A percentile compares a stretch with the other conserved stretches of the same genome.
Evolutionary conservation across 2,329 filamentous ascomycete species (phyloP).

Genomic region (Lomentospora prolificans): DNA sequence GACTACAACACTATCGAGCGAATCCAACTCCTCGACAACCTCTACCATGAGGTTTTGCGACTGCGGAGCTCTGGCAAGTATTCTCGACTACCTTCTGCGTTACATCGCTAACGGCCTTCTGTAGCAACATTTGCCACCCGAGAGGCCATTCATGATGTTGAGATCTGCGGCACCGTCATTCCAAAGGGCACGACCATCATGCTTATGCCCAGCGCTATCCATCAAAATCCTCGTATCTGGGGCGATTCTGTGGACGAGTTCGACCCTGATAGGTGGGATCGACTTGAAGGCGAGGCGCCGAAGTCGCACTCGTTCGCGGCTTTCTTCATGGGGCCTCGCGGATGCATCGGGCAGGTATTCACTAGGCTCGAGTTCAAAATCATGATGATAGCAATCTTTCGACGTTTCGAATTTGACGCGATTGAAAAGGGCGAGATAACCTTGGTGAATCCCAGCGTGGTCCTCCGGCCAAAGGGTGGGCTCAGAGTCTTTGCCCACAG

Average conservation of each 20-base stretch:
- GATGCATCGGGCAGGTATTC: constrained; percentile 27
- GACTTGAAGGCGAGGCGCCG: constrained; percentile 14
- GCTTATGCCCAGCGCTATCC: constrained; percentile 25
- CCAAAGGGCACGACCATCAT: constrained; percentile 26
- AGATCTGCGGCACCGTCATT: constrained; percentile 22
- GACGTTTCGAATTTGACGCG: constrained; percentile 20
- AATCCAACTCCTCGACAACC: constrained; percentile 28
- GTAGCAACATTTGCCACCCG: constrained; percentile 22
- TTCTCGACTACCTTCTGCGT: neutral
- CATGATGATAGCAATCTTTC: constrained; percentile 22
- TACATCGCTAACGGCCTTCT: constrained; percentile 9
- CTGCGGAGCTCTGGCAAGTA: constrained; percentile 24
- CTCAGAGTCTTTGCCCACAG: constrained; percentile 5
- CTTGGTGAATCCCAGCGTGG: constrained; percentile 17
- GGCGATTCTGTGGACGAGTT: constrained; percentile 23
- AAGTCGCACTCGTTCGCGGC: constrained; percentile 23
- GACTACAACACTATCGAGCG: constrained; percentile 19
- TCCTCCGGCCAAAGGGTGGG: constrained; percentile 5
- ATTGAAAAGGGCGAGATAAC: constrained; percentile 13
- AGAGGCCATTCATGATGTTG: constrained; percentile 21
- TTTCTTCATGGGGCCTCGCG: constrained; percentile 26
- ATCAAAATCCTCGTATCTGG: constrained; percentile 27
- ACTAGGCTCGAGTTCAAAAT: constrained; percentile 28
- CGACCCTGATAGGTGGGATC: constrained; percentile 28
- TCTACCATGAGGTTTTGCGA: constrained; percentile 33